Evolutionary conservation across 768 basidiomycete genomes (phyloP).

Genomic region (Tricholoma matsutake): DNA sequence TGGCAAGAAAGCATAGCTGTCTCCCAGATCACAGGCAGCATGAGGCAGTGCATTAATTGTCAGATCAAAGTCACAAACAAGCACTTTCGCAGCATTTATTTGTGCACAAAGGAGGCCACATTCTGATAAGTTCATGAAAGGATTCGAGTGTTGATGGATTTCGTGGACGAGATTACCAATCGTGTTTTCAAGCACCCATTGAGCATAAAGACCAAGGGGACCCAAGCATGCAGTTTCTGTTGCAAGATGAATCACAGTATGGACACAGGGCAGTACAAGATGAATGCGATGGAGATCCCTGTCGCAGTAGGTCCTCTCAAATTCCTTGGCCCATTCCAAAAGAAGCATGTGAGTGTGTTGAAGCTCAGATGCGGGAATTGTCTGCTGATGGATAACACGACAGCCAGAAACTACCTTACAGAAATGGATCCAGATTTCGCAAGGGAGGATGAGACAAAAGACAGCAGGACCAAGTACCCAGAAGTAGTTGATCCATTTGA

Average conservation of each 20-base stretch:
- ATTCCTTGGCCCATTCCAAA: not conserved
- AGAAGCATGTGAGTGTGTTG: not conserved
- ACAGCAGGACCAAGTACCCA: not conserved
- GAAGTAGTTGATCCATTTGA: not conserved
- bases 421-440: not conserved
- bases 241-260: not conserved
- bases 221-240: conserved; percentile 12
- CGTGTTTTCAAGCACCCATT: conserved; percentile 13
- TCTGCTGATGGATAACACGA: not conserved
- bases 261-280: not conserved
- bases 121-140: conserved; percentile 13
- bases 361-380: not conserved
- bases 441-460: not conserved
- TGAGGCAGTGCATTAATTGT: not conserved
- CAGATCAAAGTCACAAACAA: not conserved
- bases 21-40: not conserved
- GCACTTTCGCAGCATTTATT: not conserved
- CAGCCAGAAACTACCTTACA: not conserved
- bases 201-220: conserved; percentile 14
- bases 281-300: not conserved
- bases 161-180: conserved; percentile 9
- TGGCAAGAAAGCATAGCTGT: not conserved
- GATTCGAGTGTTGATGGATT: conserved; percentile 12
- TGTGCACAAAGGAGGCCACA: not conserved
- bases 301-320: not conserved